Evolutionary conservation across 176 grass and related monocot genomes (phyloP), one percentile per base, ranked within the genome.

Genomic region (Carex pumila): DNA sequence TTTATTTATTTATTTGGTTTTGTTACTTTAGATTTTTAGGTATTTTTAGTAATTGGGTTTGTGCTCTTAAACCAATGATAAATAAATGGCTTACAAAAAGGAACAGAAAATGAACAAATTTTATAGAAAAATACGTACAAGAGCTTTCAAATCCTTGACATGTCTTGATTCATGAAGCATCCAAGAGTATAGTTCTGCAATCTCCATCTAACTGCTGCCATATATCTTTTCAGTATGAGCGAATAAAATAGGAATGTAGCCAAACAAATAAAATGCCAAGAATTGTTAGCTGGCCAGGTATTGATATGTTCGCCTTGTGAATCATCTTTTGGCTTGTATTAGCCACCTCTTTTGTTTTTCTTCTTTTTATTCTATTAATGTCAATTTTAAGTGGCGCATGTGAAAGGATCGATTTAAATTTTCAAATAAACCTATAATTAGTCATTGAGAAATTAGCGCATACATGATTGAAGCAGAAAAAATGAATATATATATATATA

Each of bases 211-310:
- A 54, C 43, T 83, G 61, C 81, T 83, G 61, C 30, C 25, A 83
- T 83, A 52, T 68, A 69, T 83, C 25, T 68, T 83, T 66, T 83
- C 43, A 69, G 81, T 66, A 83, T 83, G 69, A 69, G 62, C 21
- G 61, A 83, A 83, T 83, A 83, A 83, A 83, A 83, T 83, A 83
- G 81, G 81, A 52, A 68, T 66, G 61, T 82, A 69, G 81, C 81
- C 81, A 83, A 83, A 83, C 61, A 83, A 83, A 83, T 83, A 83
- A 83, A 83, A 66, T 83, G 81, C 58, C 81, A 83, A 83, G 81
- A 17, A 66, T 69, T 83, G 63, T 63, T 83, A 83, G 81, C 81
- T 83, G 81, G 81, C 81, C 81, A 66, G 64, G 81, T 83, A 68
- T 83, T 83, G 81, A 83, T 83, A 83, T 83, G 81, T 83, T 83